Percentiles rank a stretch among this genome's conserved stretches.
Evolutionary conservation across 306 rosid genomes (phyloP).

Genomic region (Sphenostylis stenocarpa): DNA sequence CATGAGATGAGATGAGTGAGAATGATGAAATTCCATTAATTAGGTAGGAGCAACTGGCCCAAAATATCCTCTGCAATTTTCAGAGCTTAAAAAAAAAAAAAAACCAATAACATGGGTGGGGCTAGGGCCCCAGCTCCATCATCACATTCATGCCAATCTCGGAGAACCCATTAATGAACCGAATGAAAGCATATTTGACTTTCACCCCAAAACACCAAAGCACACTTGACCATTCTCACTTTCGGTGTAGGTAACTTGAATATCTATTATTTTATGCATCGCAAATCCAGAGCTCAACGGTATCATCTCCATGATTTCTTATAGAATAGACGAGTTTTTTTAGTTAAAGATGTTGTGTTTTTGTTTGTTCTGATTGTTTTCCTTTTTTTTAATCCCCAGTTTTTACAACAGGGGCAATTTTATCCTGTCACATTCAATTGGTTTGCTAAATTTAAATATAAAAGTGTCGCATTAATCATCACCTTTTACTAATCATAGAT

Average conservation of each 20-base stretch:
- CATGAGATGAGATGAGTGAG: constrained; percentile 3
- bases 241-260: constrained; percentile 54
- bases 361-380: neutral
- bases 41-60: constrained; percentile 14
- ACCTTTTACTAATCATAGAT: constrained; percentile 7
- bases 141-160: constrained; percentile 70
- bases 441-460: neutral
- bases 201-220: constrained; percentile 15
- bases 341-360: neutral
- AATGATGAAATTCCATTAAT: constrained; percentile 31
- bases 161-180: constrained; percentile 58
- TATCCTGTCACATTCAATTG: neutral
- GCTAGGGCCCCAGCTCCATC: constrained; percentile 56
- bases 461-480: neutral
- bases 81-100: constrained; percentile 11
- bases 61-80: constrained; percentile 22
- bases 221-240: constrained; percentile 52
- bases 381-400: neutral
- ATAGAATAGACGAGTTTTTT: constrained; percentile 25
- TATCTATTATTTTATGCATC: neutral
- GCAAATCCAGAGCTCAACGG: neutral
- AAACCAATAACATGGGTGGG: constrained; percentile 32
- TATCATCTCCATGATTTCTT: constrained; percentile 10
- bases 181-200: constrained; percentile 66
- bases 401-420: constrained; percentile 23